A percentile compares a stretch with the other conserved stretches of the same genome.
Evolutionary conservation across 2,329 filamentous ascomycete genomes (phyloP).

Genomic region (Kalmusia sp.): DNA sequence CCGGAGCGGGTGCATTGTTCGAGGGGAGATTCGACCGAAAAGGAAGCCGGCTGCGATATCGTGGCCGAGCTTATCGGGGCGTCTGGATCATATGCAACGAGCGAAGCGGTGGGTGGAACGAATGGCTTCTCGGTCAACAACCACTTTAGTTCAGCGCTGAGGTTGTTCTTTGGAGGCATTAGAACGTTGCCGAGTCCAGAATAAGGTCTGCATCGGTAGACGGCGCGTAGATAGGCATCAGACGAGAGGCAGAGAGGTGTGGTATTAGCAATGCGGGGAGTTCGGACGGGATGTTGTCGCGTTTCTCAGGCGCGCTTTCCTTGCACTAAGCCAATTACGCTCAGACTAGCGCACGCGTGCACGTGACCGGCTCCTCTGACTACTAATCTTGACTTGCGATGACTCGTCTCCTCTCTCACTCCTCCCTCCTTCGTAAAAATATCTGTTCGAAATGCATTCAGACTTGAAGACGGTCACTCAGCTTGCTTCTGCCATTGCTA

Average conservation of each 20-base stretch:
- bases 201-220: conserved; percentile 26
- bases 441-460: conserved; percentile 20
- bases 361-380: conserved; percentile 27
- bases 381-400: not conserved
- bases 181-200: conserved; percentile 37
- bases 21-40: conserved; percentile 13
- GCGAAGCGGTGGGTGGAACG: conserved; percentile 44
- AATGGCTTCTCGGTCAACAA: conserved; percentile 55
- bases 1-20: conserved; percentile 30
- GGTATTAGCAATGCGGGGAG: conserved; percentile 31
- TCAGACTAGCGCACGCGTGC: conserved; percentile 24
- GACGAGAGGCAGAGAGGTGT: conserved; percentile 14
- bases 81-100: conserved; percentile 38
- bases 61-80: conserved; percentile 30
- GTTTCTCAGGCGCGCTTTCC: conserved; percentile 24
- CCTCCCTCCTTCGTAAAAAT: not conserved
- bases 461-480: conserved; percentile 20
- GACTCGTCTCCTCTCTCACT: not conserved
- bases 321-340: not conserved
- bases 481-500: conserved; percentile 33
- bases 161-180: conserved; percentile 58
- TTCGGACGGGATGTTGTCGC: conserved; percentile 23
- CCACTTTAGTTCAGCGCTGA: conserved; percentile 57
- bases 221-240: conserved; percentile 28
- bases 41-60: conserved; percentile 19